Base-by-base conservation (phyloP, 148 eudicot species). In the Amaranthus palmeri region DNA sequence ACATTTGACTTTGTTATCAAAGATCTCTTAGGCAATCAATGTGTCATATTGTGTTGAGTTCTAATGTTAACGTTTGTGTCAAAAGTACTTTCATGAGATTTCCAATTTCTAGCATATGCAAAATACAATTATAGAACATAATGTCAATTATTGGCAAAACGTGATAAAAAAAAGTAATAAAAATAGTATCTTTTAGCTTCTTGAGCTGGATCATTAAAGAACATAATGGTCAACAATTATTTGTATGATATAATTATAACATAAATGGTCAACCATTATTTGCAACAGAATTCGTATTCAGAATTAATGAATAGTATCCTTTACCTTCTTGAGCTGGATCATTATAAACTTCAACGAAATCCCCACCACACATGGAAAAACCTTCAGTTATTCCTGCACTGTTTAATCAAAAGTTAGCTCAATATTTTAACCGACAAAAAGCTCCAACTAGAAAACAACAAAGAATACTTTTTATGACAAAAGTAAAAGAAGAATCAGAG, bases 361-460 rank as follows among this genome's bases (percentile, higher is more conserved):
- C 99, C 64, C 99, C 99, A 58, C 97, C 99, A 79, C 99, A 96
- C 99, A 96, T 96, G 70, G 99, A 96, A 81, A 96, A 96, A 75
- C 99, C 99, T 80, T 96, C 93, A 13, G 97, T 96, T 65, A 91
- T 92, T 84, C 97, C 99, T 90, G 96, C 93, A 83, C 99, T 92
- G 96, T 82, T 86, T 68, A 46, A 65, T 78, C 78, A 62, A 68
- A 78, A 79, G 77, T 68, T 65, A 76, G 13, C 50, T 62, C 36
- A 76, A 67, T 41, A 68, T 64, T 18, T 54, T 42, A 69, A 14
- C 46, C n/a, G 46, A 62, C 10, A 48, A 46, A 4, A 6, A 54
- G 14, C 8, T 18, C 43, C 50, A 55, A 56, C 7, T 17, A 71
- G 48, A 53, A 67, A 48, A 13, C 41, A 67, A 67, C 12, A 53